A percentile compares a stretch with the other conserved stretches of the same genome.
These are phyloP conservation scores for Mycena rebaudengoi DNA, from an alignment of 768 basidiomycete genomes.

Conservation along the genomic window DNA sequence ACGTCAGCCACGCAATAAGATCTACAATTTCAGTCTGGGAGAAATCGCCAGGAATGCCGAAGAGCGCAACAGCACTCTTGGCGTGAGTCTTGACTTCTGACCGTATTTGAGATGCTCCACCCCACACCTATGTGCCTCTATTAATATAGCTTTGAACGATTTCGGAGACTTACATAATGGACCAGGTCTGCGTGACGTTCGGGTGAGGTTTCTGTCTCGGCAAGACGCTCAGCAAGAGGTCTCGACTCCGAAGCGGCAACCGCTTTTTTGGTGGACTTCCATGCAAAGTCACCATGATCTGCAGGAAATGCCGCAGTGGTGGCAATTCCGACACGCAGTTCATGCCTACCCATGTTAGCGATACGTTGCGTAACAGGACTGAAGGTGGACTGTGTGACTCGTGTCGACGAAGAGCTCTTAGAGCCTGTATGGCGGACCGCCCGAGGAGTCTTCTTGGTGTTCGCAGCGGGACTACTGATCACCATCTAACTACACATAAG, in stretches of 20 bases:
- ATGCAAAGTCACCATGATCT: background rate
- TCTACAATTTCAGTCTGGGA: background rate
- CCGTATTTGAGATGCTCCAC: background rate
- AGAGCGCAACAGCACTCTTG: background rate
- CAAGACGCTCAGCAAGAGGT: background rate
- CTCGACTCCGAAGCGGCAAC: background rate
- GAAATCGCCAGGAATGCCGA: background rate
- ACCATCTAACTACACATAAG: too few relatives aligned
- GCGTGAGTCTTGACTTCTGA: background rate
- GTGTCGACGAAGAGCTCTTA: background rate
- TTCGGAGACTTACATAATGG: background rate
- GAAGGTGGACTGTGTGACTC: background rate
- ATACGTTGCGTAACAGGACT: background rate
- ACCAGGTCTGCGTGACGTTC: background rate
- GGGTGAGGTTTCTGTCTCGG: background rate
- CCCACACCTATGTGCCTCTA: background rate
- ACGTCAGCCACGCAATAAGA: background rate
- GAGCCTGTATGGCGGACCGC: too few relatives aligned
- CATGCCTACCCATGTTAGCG: background rate
- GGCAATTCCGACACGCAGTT: background rate
- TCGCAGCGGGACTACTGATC: background rate
- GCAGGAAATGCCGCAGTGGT: background rate
- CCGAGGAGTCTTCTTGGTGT: too few relatives aligned
- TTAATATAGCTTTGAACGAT: background rate
- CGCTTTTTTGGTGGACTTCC: background rate